Percentiles rank a stretch among this genome's conserved stretches.
These are phyloP conservation scores for Colletotrichum sp. DNA, from an alignment of 2,329 filamentous ascomycete genomes.

Conservation along the genomic window DNA sequence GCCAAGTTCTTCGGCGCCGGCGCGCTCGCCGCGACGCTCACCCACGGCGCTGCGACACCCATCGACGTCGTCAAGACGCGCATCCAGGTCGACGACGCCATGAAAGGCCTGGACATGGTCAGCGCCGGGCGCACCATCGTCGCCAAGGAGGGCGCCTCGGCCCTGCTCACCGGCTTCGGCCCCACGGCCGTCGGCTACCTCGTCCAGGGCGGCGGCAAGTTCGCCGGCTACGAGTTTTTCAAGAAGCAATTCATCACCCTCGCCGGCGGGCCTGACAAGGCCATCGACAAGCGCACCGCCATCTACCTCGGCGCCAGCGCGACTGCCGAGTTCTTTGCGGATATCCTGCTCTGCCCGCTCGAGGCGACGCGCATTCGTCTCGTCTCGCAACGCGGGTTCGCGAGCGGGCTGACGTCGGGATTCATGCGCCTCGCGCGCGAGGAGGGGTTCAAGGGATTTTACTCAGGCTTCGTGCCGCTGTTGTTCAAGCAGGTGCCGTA, in stretches of 20 bases:
- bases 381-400: slow-evolving; percentile 81
- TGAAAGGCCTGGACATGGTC: slow-evolving; percentile 86
- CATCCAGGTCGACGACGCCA: slow-evolving; percentile 85
- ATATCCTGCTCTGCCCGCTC: slow-evolving; percentile 86
- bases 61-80: slow-evolving; percentile 84
- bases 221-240: slow-evolving; percentile 93
- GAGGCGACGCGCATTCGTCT: slow-evolving; percentile 83
- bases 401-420: slow-evolving; percentile 71
- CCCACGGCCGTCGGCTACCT: slow-evolving; percentile 88
- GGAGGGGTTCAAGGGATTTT: slow-evolving; percentile 83
- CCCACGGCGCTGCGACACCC: slow-evolving; percentile 58
- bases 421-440: slow-evolving; percentile 77
- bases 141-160: slow-evolving; percentile 77
- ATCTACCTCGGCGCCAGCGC: slow-evolving; percentile 78
- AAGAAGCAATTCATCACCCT: slow-evolving; percentile 83
- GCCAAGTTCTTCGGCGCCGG: slow-evolving; percentile 59
- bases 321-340: slow-evolving; percentile 73
- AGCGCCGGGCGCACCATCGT: slow-evolving; percentile 81
- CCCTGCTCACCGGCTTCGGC: slow-evolving; percentile 82
- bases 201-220: slow-evolving; percentile 89
- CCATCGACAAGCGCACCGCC: slow-evolving; percentile 49
- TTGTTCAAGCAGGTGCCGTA: slow-evolving; percentile 92
- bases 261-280: slow-evolving; percentile 57
- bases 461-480: slow-evolving; percentile 88
- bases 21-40: slow-evolving; percentile 55